Evolutionary conservation across 345 rosid species (phyloP).

Genomic region (Euphorbia tirucalli): DNA sequence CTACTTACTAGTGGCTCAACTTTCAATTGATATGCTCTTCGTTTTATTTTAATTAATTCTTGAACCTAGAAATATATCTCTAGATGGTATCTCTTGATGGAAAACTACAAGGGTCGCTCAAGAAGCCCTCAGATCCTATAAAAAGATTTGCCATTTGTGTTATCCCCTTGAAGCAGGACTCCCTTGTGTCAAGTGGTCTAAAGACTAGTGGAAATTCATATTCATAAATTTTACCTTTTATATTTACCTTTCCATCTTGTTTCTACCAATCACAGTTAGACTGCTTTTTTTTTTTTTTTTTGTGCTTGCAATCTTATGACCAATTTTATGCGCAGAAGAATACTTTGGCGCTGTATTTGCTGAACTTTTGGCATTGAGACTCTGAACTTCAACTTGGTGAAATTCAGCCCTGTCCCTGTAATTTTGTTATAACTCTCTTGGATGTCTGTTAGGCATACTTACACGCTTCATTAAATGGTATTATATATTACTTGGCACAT

Average conservation of each 20-base stretch:
- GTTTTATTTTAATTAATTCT: background rate
- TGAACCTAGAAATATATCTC: no score
- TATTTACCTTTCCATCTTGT: background rate
- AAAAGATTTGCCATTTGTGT: no score
- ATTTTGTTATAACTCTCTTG: no score
- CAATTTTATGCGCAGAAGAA: background rate
- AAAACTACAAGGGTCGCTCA: no score
- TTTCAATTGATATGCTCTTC: background rate
- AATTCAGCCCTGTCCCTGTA: no score
- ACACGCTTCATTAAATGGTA: background rate
- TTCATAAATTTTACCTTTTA: background rate
- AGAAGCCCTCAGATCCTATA: no score
- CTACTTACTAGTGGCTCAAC: background rate
- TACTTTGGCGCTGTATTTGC: background rate
- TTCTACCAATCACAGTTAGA: background rate
- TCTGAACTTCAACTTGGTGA: background rate
- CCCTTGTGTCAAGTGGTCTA: no score
- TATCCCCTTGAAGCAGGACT: no score
- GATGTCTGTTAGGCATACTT: no score
- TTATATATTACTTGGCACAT: background rate
- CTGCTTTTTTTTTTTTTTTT: background rate
- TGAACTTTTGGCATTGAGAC: background rate
- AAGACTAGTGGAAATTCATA: no score
- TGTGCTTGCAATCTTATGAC: background rate
- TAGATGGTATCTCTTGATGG: no score